phyloP scores from a whole-genome alignment of 371 early-diverging fungal genomes.

The Zopfochytrium polystomum region DNA sequence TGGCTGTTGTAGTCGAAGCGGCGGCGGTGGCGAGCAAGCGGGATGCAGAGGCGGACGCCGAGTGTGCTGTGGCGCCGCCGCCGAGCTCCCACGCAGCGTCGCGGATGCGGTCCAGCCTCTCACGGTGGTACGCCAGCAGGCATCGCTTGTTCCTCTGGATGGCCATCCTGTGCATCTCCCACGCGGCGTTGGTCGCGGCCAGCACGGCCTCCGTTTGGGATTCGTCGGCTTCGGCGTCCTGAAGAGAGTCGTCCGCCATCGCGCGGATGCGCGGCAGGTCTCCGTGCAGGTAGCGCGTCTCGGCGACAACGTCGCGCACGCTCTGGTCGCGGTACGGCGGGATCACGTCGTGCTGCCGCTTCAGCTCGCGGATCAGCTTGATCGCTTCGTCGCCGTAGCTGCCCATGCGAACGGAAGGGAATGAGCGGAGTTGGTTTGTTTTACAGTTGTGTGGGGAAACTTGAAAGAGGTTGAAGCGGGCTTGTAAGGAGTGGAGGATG shows the following conservation, averaged over 20 bases:
- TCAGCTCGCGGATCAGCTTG: slow-evolving; percentile 78
- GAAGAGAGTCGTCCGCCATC: slow-evolving; percentile 42
- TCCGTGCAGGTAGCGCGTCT: slow-evolving; percentile 62
- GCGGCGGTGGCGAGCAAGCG: not conserved
- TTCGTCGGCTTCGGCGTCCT: slow-evolving; percentile 16
- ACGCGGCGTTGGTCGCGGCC: slow-evolving; percentile 14
- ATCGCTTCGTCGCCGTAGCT: slow-evolving; percentile 72
- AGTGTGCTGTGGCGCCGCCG: slow-evolving; percentile 29
- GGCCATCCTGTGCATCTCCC: slow-evolving; percentile 51
- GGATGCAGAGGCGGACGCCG: not conserved
- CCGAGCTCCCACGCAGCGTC: slow-evolving; percentile 76
- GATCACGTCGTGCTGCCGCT: slow-evolving; percentile 62
- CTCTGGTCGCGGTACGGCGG: slow-evolving; percentile 79
- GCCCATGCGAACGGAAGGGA: no score
- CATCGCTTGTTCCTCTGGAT: slow-evolving; percentile 79
- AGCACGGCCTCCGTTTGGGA: no score
- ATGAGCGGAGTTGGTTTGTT: no score
- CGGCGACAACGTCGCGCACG: slow-evolving; percentile 76
- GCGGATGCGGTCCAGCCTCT: slow-evolving; percentile 67
- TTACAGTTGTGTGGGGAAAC: no score
- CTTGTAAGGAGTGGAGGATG: no score
- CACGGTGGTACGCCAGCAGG: slow-evolving; percentile 83
- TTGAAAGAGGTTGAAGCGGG: no score
- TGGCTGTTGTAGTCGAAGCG: not conserved
- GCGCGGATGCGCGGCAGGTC: slow-evolving; percentile 13